Evolutionary conservation across 1,139 yeast species (phyloP).

Genomic region (Kazachstania sp.): DNA sequence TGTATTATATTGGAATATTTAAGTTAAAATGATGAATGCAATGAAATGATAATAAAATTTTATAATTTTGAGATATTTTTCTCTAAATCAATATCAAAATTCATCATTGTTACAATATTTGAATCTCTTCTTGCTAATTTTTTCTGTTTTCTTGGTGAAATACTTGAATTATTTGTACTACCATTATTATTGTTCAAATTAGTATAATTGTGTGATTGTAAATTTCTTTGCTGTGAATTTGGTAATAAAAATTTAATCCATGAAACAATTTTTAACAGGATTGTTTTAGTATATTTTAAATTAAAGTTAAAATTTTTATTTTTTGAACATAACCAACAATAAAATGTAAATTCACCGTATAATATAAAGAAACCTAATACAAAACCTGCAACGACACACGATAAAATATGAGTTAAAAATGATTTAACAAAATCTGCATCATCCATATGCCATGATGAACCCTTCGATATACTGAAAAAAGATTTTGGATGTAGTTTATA

Average conservation of each 20-base stretch:
- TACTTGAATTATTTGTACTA: neutral
- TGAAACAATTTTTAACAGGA: neutral
- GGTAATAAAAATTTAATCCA: neutral
- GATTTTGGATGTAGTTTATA: constrained; percentile 52
- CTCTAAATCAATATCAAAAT: constrained; percentile 3
- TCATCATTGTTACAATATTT: constrained; percentile 1
- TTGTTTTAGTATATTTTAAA: neutral
- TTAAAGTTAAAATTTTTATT: neutral
- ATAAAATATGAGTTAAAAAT: constrained; percentile 59
- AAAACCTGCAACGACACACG: constrained; percentile 63
- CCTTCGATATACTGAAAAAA: constrained; percentile 64
- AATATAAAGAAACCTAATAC: constrained; percentile 40
- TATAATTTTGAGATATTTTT: neutral
- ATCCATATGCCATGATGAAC: constrained; percentile 84
- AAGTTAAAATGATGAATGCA: neutral
- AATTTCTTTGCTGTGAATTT: too few species aligned
- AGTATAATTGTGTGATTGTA: neutral
- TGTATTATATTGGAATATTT: neutral
- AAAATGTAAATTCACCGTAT: constrained; percentile 5
- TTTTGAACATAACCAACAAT: constrained; percentile 9
- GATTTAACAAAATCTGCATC: constrained; percentile 71
- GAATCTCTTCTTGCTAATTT: constrained; percentile 4
- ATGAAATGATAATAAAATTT: neutral
- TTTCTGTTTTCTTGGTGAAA: constrained; percentile 2
- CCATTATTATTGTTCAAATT: neutral